Evolutionary conservation across 1,284 basidiomycete species (phyloP).

Genomic region (Tilletia setariae): DNA sequence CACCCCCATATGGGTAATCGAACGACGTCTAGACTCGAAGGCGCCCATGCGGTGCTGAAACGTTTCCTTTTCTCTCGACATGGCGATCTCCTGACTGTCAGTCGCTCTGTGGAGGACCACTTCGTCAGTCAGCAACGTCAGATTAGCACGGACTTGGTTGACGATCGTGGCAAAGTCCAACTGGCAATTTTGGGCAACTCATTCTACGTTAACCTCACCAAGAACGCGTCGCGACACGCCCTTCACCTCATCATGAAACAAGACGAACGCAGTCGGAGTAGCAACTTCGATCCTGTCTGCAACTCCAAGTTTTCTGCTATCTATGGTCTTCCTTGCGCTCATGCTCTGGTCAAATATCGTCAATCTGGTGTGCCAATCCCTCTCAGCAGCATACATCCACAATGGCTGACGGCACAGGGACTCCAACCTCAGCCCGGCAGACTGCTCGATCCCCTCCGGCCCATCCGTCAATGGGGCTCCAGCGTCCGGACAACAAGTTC

Average conservation of each 20-base stretch:
- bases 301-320: neutral
- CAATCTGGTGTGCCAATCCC: neutral
- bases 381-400: neutral
- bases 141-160: neutral
- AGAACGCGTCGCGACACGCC: neutral
- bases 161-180: neutral
- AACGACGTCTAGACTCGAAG: neutral
- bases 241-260: neutral
- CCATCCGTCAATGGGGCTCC: neutral
- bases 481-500: too few relatives aligned
- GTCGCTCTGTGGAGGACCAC: neutral
- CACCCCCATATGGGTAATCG: neutral
- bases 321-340: neutral
- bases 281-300: neutral
- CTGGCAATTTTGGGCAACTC: neutral
- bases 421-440: neutral
- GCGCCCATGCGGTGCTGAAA: neutral
- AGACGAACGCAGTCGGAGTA: neutral
- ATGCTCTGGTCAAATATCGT: neutral
- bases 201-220: neutral
- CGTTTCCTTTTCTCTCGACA: neutral
- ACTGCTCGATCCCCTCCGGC: neutral
- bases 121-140: neutral
- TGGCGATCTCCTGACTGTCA: neutral
- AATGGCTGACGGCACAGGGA: conserved; percentile 1